These are phyloP conservation scores for Pneumocystis canis DNA, from an alignment of 1,139 yeast species.

Conservation along the genomic window DNA sequence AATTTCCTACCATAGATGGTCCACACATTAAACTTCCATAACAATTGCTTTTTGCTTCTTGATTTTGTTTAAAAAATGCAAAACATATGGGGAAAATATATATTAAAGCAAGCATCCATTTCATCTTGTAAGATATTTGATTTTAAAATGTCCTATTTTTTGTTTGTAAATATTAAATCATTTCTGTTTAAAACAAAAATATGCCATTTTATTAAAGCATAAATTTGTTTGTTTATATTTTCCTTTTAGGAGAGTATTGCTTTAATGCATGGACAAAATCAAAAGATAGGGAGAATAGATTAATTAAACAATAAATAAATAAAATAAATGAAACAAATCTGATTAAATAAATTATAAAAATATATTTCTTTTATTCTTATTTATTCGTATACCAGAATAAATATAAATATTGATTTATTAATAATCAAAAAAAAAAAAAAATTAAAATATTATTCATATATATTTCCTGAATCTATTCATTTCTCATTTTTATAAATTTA, in stretches of 20 bases:
- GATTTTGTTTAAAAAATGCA: background rate
- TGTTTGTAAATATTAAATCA: background rate
- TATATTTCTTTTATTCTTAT: no score
- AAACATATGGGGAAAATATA: background rate
- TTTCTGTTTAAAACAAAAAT: background rate
- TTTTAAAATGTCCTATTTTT: background rate
- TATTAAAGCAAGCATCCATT: background rate
- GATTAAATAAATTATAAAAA: no score
- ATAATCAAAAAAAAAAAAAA: no score
- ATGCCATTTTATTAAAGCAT: background rate
- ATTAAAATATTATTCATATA: no score
- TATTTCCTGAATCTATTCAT: no score
- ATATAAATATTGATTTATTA: no score
- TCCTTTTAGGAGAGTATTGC: background rate
- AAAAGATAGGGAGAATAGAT: background rate
- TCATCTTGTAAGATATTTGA: background rate
- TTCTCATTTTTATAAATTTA: no score
- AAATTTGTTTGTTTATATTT: background rate
- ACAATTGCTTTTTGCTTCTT: background rate
- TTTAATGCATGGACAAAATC: background rate
- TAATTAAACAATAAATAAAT: no score
- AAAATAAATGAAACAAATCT: no score
- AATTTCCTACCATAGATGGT: background rate
- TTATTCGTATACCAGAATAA: no score
- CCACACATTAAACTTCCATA: conserved; percentile 1